These are phyloP conservation scores for Sphagnum fallax DNA, from an alignment of 228 moss, liverwort and hornwort species.

Conservation along the genomic window DNA sequence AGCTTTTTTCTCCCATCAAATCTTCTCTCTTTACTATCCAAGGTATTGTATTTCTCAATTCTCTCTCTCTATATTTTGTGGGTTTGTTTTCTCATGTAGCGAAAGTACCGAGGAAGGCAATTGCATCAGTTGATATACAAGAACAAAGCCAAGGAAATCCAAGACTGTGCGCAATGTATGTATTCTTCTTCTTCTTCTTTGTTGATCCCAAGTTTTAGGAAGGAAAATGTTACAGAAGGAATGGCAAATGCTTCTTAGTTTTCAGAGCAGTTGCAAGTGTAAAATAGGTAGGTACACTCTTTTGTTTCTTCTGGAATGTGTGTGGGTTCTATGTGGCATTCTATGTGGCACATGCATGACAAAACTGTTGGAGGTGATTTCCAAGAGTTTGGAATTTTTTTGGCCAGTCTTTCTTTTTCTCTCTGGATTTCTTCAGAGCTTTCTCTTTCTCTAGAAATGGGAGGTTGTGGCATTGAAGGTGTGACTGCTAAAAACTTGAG, in stretches of 20 bases:
- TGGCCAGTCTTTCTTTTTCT: too few relatives aligned
- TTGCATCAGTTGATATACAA: conserved; percentile 90
- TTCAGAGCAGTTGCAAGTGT: neutral
- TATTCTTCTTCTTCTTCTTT: neutral
- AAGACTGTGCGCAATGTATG: conserved; percentile 74
- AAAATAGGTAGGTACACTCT: too few relatives aligned
- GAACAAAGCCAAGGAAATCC: conserved; percentile 65
- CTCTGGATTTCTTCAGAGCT: neutral
- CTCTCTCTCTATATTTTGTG: conserved; percentile 1
- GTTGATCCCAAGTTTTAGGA: neutral
- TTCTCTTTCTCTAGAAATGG: conserved; percentile 1
- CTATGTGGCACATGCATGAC: too few relatives aligned
- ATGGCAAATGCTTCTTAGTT: neutral
- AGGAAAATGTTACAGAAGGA: neutral
- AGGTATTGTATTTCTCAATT: neutral
- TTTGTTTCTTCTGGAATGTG: too few relatives aligned
- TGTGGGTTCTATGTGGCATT: too few relatives aligned
- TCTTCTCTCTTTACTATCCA: neutral
- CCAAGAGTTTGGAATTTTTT: too few relatives aligned
- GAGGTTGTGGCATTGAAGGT: neutral
- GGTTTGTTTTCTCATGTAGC: conserved; percentile 33
- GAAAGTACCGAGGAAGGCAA: conserved; percentile 96
- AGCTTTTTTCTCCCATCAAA: neutral
- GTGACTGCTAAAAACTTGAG: neutral
- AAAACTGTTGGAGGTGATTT: too few relatives aligned